phyloP scores from a whole-genome alignment of 371 early-diverging fungal species.

The Phascolomyces articulosus region DNA sequence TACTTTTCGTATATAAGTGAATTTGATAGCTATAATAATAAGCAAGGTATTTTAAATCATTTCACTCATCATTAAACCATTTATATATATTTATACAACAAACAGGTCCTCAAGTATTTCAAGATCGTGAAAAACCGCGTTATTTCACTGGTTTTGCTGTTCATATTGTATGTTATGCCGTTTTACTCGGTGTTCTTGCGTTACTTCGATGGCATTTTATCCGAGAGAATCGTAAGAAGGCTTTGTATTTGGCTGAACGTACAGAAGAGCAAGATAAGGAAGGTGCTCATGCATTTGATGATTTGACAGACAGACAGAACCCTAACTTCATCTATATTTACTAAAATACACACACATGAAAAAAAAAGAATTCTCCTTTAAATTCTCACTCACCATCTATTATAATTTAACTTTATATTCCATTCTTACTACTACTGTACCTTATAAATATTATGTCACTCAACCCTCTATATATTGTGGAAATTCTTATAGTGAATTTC shows the following conservation, averaged over 20 bases:
- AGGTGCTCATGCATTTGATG: conserved; percentile 21
- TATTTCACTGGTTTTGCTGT: conserved; percentile 27
- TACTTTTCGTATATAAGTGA: too few species aligned
- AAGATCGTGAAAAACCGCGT: conserved; percentile 20
- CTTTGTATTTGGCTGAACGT: conserved; percentile 7
- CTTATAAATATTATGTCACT: too few species aligned
- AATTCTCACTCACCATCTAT: too few species aligned
- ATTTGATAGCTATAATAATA: too few species aligned
- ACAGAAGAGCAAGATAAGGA: conserved; percentile 5
- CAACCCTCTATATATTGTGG: too few species aligned
- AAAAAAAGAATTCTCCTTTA: too few species aligned
- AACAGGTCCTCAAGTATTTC: conserved; percentile 31
- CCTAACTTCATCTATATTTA: conserved; percentile 26
- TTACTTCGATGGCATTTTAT: conserved; percentile 18
- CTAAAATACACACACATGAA: background rate
- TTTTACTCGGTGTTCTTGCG: conserved; percentile 9
- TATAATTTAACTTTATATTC: too few species aligned
- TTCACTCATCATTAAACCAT: background rate
- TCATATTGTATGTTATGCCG: conserved; percentile 25
- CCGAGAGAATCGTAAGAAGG: conserved; percentile 26
- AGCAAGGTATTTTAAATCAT: too few species aligned
- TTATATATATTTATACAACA: too few species aligned
- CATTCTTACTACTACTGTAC: too few species aligned
- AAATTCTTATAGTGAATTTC: too few species aligned
- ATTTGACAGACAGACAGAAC: conserved; percentile 27